phyloP scores from a whole-genome alignment of 208 protist species.

The Willaertia magna region DNA sequence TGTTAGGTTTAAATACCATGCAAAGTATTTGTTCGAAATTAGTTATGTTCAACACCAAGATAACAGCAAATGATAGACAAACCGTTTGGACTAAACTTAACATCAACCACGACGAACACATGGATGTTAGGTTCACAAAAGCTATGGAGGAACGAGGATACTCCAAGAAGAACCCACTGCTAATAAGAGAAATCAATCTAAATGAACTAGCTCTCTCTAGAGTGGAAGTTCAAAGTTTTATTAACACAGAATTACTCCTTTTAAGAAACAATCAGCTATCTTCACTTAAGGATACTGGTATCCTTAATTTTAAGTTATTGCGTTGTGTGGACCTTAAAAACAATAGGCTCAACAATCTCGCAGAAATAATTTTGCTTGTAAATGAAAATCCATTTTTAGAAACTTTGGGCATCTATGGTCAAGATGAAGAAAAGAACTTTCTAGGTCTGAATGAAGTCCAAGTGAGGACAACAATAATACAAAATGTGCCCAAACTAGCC shows the following conservation, averaged over 20 bases:
- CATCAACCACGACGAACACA: not conserved
- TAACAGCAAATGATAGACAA: not conserved
- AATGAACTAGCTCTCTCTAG: not conserved
- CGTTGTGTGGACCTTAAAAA: not conserved
- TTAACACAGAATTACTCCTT: not conserved
- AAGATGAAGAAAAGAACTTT: not conserved
- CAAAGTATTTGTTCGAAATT: not conserved
- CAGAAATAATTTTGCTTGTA: not conserved
- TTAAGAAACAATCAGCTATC: not conserved
- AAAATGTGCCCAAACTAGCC: not conserved
- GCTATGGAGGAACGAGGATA: not conserved
- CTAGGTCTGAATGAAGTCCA: not conserved
- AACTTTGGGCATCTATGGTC: not conserved
- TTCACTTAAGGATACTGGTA: not conserved
- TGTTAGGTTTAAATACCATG: not conserved
- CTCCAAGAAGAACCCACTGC: not conserved
- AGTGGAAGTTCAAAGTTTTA: not conserved
- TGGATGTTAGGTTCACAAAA: not conserved
- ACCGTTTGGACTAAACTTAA: not conserved
- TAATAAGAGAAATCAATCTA: not conserved
- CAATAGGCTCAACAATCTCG: not conserved
- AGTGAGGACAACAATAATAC: not conserved
- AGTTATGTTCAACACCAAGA: not conserved
- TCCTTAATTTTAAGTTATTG: not conserved
- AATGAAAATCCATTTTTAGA: not conserved